These are phyloP conservation scores for Lyophyllum decastes DNA, from an alignment of 768 basidiomycete genomes.

Conservation along the genomic window DNA sequence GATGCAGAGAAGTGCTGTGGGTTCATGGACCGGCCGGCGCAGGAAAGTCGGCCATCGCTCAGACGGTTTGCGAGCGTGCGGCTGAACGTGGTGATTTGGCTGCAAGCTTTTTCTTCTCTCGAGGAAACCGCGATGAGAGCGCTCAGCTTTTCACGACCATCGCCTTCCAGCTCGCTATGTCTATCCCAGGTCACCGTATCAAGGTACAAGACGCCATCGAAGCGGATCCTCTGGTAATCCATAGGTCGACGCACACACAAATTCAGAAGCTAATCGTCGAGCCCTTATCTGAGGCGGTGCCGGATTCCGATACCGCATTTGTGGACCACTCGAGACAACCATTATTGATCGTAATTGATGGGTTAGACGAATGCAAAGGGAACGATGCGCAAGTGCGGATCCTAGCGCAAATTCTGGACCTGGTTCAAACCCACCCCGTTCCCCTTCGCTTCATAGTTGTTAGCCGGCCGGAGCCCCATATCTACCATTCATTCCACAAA, in stretches of 20 bases:
- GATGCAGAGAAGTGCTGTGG: background rate
- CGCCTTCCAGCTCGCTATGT: background rate
- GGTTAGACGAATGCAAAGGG: conserved; percentile 26
- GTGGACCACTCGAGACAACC: background rate
- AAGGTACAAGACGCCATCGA: background rate
- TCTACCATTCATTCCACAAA: conserved; percentile 10
- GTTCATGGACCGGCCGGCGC: background rate
- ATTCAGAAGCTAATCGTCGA: background rate
- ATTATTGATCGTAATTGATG: conserved; percentile 24
- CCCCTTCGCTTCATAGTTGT: conserved; percentile 24
- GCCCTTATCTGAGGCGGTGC: background rate
- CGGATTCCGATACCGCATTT: background rate
- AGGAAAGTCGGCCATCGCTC: background rate
- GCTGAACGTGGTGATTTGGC: background rate
- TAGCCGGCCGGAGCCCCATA: conserved; percentile 28
- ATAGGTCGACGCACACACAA: background rate
- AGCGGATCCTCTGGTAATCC: background rate
- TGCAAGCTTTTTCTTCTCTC: background rate
- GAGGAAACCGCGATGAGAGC: background rate
- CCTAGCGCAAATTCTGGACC: conserved; percentile 9
- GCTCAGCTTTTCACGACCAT: background rate
- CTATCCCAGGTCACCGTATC: background rate
- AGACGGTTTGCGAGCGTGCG: background rate
- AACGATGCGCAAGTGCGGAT: conserved; percentile 11
- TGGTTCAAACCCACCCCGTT: conserved; percentile 1